Conservation (phyloP, 2,329 filamentous ascomycete species). For the Penicillium glabrum region DNA sequence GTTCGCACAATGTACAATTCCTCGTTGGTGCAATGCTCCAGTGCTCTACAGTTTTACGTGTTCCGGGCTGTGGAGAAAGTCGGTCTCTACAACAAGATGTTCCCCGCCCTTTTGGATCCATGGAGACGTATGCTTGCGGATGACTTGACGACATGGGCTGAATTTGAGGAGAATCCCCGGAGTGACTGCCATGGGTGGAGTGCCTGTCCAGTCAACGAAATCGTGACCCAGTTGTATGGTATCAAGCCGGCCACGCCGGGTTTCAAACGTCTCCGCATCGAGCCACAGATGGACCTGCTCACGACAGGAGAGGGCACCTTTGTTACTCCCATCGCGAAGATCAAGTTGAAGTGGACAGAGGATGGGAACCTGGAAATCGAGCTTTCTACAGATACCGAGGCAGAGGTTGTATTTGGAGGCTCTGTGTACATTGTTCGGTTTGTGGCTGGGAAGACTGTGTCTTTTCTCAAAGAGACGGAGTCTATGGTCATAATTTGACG, state of each 20-base stretch:
- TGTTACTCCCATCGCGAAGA: constrained; percentile 2
- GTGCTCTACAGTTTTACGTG: constrained; percentile 23
- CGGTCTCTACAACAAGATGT: constrained; percentile 20
- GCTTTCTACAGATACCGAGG: constrained; percentile 1
- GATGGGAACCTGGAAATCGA: constrained; percentile 5
- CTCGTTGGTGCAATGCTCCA: constrained; percentile 15
- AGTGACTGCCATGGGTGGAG: constrained; percentile 28
- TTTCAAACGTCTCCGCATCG: constrained; percentile 10
- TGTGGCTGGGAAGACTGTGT: not conserved
- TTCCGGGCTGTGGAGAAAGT: constrained; percentile 22
- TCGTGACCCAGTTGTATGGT: constrained; percentile 16
- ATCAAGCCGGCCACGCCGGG: constrained; percentile 8
- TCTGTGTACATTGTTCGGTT: not conserved
- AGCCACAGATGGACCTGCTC: constrained; percentile 9
- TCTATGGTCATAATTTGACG: not conserved
- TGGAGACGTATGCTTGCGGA: constrained; percentile 23
- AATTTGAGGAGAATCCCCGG: constrained; percentile 22
- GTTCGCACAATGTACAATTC: constrained; percentile 9
- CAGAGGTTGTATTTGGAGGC: constrained; percentile 4
- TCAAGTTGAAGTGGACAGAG: constrained; percentile 5
- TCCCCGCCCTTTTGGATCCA: constrained; percentile 15
- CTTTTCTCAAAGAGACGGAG: not conserved
- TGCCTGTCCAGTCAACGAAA: constrained; percentile 21
- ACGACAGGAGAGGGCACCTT: constrained; percentile 1
- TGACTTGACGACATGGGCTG: constrained; percentile 27